Evolutionary conservation across 306 rosid genomes (phyloP), one percentile per base, ranked within the genome.

Genomic region (Acacia acuminata): DNA sequence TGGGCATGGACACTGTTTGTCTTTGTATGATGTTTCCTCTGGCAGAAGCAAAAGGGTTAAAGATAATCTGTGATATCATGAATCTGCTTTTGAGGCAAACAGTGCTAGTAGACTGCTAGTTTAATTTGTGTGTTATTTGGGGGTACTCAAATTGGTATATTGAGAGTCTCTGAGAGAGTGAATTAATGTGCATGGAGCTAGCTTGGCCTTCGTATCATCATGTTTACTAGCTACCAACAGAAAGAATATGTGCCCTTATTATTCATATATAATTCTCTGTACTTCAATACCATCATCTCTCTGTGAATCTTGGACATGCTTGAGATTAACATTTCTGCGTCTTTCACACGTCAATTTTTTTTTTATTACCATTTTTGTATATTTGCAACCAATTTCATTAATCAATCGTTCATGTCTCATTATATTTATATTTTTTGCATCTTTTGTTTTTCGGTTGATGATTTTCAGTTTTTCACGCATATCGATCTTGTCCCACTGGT

Each of bases 21-120:
- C 72, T 65, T 45, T 78, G 53, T 61, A 79, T 78, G 75, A 80
- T 78, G 77, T 84, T 84, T 81, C 82, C 24, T 81, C 55, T 78
- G 81, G 85, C 82, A 79, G 86, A 82, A 83, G 73, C 83, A 66
- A 84, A 82, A 66, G 84, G 84, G 56, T 77, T 82, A 79, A 79
- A 77, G 84, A 76, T 83, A 48, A 42, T 42, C 82, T 85, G 69
- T 76, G 80, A 79, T 81, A 82, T 64, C 73, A 81, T 87, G 71
- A 82, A 71, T 69, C 63, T 60, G 88, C 85, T 82, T 85, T 83
- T 77, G 66, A 80, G 61, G 73, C 80, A 76, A 75, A 82, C 83
- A 80, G 63, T 73, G 10, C 7, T 71, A 44, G 58, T 71, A 22
- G 22, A 71, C 76, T 71, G 58, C 32, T 14, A 70, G 53, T 69